Evolutionary conservation across 768 basidiomycete genomes (phyloP), one percentile per base, ranked within the genome.

Genomic region (Coprinopsis cinerea): DNA sequence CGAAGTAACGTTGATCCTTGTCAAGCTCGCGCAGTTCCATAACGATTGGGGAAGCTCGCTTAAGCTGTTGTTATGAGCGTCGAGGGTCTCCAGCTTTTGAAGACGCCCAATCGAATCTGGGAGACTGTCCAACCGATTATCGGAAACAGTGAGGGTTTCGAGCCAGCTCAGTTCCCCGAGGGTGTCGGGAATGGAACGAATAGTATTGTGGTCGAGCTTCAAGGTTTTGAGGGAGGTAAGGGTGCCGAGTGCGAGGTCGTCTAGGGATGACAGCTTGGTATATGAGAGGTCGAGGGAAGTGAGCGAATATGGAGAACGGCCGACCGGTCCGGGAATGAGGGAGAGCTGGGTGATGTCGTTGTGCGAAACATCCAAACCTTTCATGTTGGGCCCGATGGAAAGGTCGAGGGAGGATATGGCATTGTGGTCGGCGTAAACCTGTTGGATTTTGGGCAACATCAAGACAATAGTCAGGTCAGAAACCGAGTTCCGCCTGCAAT

Each of bases 1-100:
- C 10, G 91, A 94, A 2, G 90, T 92, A 34, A 85, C 78, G 60
- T 98, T 98, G 61, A 98, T 77, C 35, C 75, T 72, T 36, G 65
- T 62, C 48, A 99, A 71, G 4, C 76, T 79, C 0, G 79, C 72
- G 64, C 94, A 97, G 32, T 82, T 77, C 96, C 96, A 99, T 1
- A 99, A 64, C 27, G 79, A 71, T 17, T 68, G 67, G 0, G 94
- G 91, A 0, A 98, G 68, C 56, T 83, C 81, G 3, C 74, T 78
- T 40, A 98, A 71, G 57, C 84, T 86, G 70, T 98, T 99, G 62
- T 90, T 93, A 61, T 97, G 94, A 2, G 86, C 86, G 56, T 96
- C 91, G 35, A 99, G 74, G 1, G 67, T 70, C 55, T 84, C 78
- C 9, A 98, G 76, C 36, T 79, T 82, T 66, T 81, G 80, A 39